Evolutionary conservation across 306 rosid genomes (phyloP).

Genomic region (Quercus rubra): DNA sequence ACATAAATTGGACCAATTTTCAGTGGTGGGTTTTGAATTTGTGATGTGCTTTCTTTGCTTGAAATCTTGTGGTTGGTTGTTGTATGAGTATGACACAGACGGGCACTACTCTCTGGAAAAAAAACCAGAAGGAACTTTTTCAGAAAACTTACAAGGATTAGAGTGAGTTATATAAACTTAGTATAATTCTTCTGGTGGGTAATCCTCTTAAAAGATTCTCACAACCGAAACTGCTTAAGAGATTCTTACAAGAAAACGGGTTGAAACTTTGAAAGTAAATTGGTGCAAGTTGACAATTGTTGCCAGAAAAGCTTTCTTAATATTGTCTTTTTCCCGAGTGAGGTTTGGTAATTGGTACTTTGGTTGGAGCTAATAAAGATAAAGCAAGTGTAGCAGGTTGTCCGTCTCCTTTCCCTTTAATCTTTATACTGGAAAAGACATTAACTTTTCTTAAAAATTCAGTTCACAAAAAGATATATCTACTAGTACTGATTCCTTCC

Average conservation of each 20-base stretch:
- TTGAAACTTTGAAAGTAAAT: slow-evolving; percentile 4
- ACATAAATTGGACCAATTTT: too few relatives aligned
- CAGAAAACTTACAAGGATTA: too few relatives aligned
- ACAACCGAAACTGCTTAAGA: not conserved
- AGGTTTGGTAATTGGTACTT: slow-evolving; percentile 8
- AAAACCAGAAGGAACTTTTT: too few relatives aligned
- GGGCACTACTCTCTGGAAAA: too few relatives aligned
- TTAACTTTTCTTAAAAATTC: not conserved
- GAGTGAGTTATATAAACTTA: too few relatives aligned
- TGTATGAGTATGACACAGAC: too few relatives aligned
- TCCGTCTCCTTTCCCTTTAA: slow-evolving; percentile 2
- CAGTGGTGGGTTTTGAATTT: too few relatives aligned
- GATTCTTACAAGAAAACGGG: not conserved
- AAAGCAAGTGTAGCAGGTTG: slow-evolving; percentile 28
- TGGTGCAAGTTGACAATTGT: not conserved
- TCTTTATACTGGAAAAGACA: not conserved
- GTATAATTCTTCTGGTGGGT: too few relatives aligned
- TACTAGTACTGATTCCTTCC: not conserved
- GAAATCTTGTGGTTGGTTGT: too few relatives aligned
- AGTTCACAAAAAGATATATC: not conserved
- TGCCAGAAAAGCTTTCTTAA: too few relatives aligned
- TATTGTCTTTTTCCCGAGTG: not conserved
- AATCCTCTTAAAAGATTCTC: not conserved
- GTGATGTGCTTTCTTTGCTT: too few relatives aligned
- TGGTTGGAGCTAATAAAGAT: slow-evolving; percentile 21